Base-by-base conservation (phyloP, 2,329 filamentous ascomycete species). In the Talaromyces atroroseus region DNA sequence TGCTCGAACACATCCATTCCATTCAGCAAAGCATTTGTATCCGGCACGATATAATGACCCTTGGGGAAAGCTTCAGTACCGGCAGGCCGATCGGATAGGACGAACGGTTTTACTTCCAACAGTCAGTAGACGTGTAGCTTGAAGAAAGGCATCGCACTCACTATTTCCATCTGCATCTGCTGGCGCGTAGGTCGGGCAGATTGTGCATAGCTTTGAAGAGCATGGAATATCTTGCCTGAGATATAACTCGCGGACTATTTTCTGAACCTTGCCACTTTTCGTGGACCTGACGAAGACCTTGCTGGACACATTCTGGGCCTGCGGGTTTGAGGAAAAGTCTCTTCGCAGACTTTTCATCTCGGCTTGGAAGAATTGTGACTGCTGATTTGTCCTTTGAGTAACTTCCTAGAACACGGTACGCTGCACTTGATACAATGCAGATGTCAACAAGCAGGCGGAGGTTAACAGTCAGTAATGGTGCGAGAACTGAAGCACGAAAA, bases 1-100 rank as follows among this genome's bases (percentile, higher is more conserved):
- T 95, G 87, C 76, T 99, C 94, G 66, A 99, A 96, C 18, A 97
- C 78, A 69, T 99, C 94, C 90, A 99, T 96, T 63, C 89, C 92
- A 68, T 90, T 95, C 51, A 99, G 81, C 52, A 99, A 84, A 45
- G 90, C 92, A 76, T 99, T 99, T 49, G 94, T 99, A 70, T 99
- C 94, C 29, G 94, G 94, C 36, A 99, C 82, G 44, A 99, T 80
- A 71, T 99, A 99, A 71, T 97, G 92, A 29, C 94, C 94, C 70
- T 88, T 82, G 1, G 90, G 88, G 68, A 89, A 96, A 34, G 80
- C 74, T 68, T 87, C 90, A 59, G 90, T 96, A 58, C 88, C 90
- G 49, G 89, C 88, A 49, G 94, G 94, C 61, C 84, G 89, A 64
- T 92, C 89, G 54, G 92, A 96, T 56, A 99, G 87, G 52, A 97